These are phyloP conservation scores for Fusarium transvaalense DNA, from an alignment of 2,329 filamentous ascomycete species.

Conservation along the genomic window DNA sequence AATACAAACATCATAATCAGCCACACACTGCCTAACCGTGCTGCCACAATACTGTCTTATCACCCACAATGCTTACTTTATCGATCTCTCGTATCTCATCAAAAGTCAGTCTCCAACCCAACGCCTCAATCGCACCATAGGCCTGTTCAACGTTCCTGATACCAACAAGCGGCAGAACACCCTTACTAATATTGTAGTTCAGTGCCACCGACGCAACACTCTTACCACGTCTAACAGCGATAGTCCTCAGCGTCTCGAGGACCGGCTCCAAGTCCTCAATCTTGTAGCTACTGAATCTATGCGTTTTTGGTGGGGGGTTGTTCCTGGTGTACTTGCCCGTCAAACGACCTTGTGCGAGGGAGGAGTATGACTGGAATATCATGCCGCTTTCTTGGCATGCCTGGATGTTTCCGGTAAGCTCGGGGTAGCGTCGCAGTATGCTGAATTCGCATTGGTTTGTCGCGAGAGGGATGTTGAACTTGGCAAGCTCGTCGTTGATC, in stretches of 20 bases:
- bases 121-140: conserved; percentile 3
- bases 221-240: conserved; percentile 13
- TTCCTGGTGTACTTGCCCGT: conserved; percentile 17
- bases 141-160: conserved; percentile 23
- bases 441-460: conserved; percentile 30
- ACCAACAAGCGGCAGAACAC: conserved; percentile 7
- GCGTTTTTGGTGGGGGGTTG: neutral
- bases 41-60: conserved; percentile 13
- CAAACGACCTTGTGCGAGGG: neutral
- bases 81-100: conserved; percentile 18
- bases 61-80: conserved; percentile 7
- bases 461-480: conserved; percentile 23
- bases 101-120: conserved; percentile 18
- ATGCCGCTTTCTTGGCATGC: conserved; percentile 14
- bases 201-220: conserved; percentile 6
- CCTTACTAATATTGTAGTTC: conserved; percentile 22
- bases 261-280: conserved; percentile 16
- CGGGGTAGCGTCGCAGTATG: conserved; percentile 15
- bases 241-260: neutral
- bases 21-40: neutral
- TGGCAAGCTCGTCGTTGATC: conserved; percentile 21
- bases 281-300: conserved; percentile 1
- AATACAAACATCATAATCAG: neutral
- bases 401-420: conserved; percentile 2
- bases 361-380: conserved; percentile 28